Evolutionary conservation across 306 rosid species (phyloP), one percentile per base, ranked within the genome.

Genomic region (Gynostemma pentaphyllum): DNA sequence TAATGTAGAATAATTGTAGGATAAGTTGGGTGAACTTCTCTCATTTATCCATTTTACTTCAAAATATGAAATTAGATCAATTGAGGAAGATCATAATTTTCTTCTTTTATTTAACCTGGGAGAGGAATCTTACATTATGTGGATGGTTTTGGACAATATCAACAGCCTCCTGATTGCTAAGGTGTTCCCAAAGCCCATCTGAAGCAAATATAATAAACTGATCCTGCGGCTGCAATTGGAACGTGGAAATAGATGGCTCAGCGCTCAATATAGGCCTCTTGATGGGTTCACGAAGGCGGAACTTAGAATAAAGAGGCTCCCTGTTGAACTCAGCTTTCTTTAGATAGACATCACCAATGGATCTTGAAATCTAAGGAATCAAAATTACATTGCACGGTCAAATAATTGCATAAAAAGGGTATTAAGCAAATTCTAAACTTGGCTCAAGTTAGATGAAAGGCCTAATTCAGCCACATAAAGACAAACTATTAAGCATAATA

Each of bases 131-230:
- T 79, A 83, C 88, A 15, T 37, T 29, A 36, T 68, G 81, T n/a
- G 83, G 75, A 68, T 68, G 80, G 55, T 83, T 83, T 72, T 80
- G 83, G 69, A 83, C 83, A 41, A 83, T 74, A 70, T 83, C 79
- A 53, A 83, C 88, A 36, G 88, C 88, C 64, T 80, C 79, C 75
- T 83, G 88, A 70, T 83, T 83, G 85, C 79, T 80, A 56, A 83
- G 77, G 68, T 83, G 88, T 54, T 83, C 88, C 88, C 88, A 83
- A 16, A 83, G 85, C 60, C 88, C 88, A 70, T 83, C 88, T 39
- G 88, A 83, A 26, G 85, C 88, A 23, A 83, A 80, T 70, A 83
- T 83, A 70, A 83, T 61, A 75, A 83, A 83, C 26, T 77, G 85
- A 77, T 83, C 88, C 2, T 77, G 73, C 29, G 83, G 79, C n/a